These are phyloP conservation scores for Penicillium psychrosexuale DNA, from an alignment of 2,329 filamentous ascomycete species.

Conservation along the genomic window DNA sequence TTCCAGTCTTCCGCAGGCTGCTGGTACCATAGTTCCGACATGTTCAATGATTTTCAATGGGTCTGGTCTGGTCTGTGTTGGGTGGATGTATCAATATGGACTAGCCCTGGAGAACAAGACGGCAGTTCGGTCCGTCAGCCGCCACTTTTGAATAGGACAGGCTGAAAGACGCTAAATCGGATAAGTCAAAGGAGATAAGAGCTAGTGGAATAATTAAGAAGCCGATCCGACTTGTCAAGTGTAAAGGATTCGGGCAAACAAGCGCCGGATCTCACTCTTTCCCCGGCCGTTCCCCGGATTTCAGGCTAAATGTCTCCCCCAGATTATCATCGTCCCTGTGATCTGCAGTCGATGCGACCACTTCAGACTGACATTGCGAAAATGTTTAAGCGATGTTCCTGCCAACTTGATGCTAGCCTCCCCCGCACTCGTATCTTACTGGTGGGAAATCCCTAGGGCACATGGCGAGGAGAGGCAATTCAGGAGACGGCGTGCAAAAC, in stretches of 20 bases:
- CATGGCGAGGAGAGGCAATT: background rate
- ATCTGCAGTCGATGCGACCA: background rate
- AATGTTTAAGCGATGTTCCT: background rate
- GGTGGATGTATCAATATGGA: background rate
- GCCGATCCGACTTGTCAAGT: background rate
- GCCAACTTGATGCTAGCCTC: background rate
- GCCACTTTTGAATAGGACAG: background rate
- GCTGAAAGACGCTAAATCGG: background rate
- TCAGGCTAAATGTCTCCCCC: constrained; percentile 5
- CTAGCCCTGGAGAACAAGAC: background rate
- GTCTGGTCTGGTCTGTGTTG: background rate
- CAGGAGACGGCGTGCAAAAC: background rate
- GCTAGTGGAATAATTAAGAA: background rate
- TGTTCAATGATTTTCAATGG: background rate
- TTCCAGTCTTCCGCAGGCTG: constrained; percentile 34
- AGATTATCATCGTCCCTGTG: background rate
- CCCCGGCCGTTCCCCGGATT: constrained; percentile 3
- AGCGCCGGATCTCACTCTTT: constrained; percentile 1
- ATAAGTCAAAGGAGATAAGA: background rate
- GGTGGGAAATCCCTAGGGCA: constrained; percentile 14
- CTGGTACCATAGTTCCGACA: constrained; percentile 32
- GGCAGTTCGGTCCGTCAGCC: constrained; percentile 3
- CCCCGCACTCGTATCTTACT: constrained; percentile 11
- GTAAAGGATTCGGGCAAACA: background rate
- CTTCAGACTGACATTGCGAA: background rate